phyloP scores from a whole-genome alignment of 129 eudicot species.

The Mikania micrantha region DNA sequence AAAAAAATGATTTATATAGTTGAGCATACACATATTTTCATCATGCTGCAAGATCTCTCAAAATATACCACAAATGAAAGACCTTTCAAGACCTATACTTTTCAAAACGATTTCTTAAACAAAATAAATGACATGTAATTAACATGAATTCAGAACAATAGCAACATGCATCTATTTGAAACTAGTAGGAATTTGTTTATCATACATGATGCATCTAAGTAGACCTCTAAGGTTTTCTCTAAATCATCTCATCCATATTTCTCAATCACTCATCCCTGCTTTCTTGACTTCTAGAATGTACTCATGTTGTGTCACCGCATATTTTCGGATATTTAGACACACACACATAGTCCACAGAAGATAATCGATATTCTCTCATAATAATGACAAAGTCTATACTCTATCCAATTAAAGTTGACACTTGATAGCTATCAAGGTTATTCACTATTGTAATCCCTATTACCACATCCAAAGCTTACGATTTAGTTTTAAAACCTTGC shows the following conservation, averaged over 20 bases:
- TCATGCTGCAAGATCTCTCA: not conserved
- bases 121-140: not conserved
- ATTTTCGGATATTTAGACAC: not conserved
- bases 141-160: constrained; percentile 1
- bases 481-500: not conserved
- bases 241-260: not conserved
- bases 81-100: not conserved
- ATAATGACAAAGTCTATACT: not conserved
- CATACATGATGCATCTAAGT: not conserved
- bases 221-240: not conserved
- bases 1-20: not conserved
- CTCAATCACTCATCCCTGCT: not conserved
- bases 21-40: not conserved
- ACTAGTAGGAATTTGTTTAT: not conserved
- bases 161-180: not conserved
- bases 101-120: not conserved
- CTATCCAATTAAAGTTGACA: not conserved
- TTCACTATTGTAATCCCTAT: no score
- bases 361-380: not conserved
- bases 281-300: not conserved
- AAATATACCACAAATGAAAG: not conserved
- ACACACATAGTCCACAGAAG: not conserved
- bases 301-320: not conserved
- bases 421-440: not conserved
- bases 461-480: not conserved